Evolutionary conservation across 225 moss, liverwort and hornwort genomes (phyloP), one percentile per base, ranked within the genome.

Genomic region (Physcomitrium patens): DNA sequence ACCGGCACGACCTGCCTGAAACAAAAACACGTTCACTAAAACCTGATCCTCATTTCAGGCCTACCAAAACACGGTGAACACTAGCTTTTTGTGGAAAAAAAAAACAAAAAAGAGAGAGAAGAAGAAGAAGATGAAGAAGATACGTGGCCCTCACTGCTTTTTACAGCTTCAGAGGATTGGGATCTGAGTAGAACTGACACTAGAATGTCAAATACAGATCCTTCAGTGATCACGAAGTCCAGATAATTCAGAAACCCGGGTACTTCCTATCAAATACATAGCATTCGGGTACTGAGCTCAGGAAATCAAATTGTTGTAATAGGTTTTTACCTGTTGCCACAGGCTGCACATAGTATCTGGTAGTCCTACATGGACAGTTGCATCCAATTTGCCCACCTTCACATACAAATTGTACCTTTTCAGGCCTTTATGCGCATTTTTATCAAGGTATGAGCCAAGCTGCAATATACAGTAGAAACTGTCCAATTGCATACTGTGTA

Each of bases 281-380:
- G 24, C 24, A 50, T 16, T 69, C 18, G 45, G 15, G 44, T 28
- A 72, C 49, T 44, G 43, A 62, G 20, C 50, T 28, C 43, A 74
- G 27, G 59, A 46, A 68, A 68, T 54, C 15, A 67, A 48, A 28
- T 57, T 72, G 18, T 5, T 65, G 73, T 24, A 60, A 54, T 48
- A 17, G 50, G 73, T 74, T 31, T 27, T 47, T 68, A 89, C 89
- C 86, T 89, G 84, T 63, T 89, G 89, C 89, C 89, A 89, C 28
- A 89, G 75, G 69, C 86, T 86, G 79, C 89, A 89, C 89, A 86
- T 83, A 10, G 89, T 89, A 74, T 86, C 74, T 55, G 89, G 89
- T 58, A 89, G 73, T 55, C 89, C 86, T 76, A 89, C 79, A 77
- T 86, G 86, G 17, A 89, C 79, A 67, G 86, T 89, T 59, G 89